Percentiles rank a stretch among this genome's conserved stretches.
Conservation (phyloP, 441 rosid species). For the Adansonia gregorii region DNA sequence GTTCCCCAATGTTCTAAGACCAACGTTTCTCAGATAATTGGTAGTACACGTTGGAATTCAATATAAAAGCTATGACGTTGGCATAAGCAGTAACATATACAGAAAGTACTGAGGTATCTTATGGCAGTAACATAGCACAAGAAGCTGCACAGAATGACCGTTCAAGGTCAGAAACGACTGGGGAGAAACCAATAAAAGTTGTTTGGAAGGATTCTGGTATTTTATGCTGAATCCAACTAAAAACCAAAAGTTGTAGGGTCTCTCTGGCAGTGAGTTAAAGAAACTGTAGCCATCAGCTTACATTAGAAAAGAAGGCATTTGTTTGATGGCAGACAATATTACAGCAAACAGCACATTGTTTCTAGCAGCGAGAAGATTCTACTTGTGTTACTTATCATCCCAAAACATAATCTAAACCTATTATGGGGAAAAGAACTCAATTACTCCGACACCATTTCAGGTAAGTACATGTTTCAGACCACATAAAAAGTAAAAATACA, state of each 20-base stretch:
- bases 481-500: neutral
- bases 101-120: too few species aligned
- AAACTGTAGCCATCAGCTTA: neutral
- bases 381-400: neutral
- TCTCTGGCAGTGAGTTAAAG: conserved; percentile 13
- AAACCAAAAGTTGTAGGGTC: conserved; percentile 25
- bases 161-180: neutral
- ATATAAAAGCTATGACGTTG: neutral
- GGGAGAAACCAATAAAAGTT: neutral
- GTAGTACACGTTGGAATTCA: neutral
- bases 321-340: neutral
- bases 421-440: neutral
- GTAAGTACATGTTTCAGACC: neutral
- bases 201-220: neutral
- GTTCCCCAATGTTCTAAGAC: conserved; percentile 13
- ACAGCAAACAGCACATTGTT: neutral
- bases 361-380: neutral
- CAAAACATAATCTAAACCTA: neutral
- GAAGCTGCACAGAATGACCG: neutral
- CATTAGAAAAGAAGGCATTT: conserved; percentile 18
- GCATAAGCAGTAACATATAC: neutral
- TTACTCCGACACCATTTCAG: neutral
- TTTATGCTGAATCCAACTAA: conserved; percentile 19
- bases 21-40: neutral
- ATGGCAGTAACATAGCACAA: neutral